Evolutionary conservation across 108 stramenopile species (phyloP).

Genomic region (Fragilaria radians): DNA sequence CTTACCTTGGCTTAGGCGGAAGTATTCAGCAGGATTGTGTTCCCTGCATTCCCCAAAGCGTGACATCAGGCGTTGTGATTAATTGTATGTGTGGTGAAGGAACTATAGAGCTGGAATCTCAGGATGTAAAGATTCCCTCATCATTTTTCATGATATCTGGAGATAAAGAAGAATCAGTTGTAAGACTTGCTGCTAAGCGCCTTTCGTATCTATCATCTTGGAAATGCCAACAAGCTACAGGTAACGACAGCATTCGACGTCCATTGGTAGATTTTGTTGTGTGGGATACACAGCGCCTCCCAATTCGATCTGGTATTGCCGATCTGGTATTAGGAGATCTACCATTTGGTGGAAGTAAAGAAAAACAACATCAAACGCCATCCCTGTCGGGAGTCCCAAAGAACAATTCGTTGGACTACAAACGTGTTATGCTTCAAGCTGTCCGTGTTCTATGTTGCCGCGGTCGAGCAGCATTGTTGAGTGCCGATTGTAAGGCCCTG

Average conservation of each 20-base stretch:
- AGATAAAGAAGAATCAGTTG: constrained; percentile 15
- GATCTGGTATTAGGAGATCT: constrained; percentile 34
- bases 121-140: constrained; percentile 1
- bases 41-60: not conserved
- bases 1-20: not conserved
- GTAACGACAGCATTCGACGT: not conserved
- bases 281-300: constrained; percentile 39
- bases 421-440: constrained; percentile 19
- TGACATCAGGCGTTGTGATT: constrained; percentile 8
- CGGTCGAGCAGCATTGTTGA: constrained; percentile 28
- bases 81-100: constrained; percentile 44
- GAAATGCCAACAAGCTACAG: not conserved
- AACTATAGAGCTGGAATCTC: constrained; percentile 35
- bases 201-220: constrained; percentile 3
- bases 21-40: not conserved
- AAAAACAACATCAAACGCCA: constrained; percentile 33
- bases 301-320: constrained; percentile 28
- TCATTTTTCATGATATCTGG: constrained; percentile 26
- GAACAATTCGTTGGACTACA: constrained; percentile 15
- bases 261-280: constrained; percentile 31
- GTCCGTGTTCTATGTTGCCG: constrained; percentile 10
- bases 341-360: constrained; percentile 30
- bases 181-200: constrained; percentile 6
- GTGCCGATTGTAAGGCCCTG: constrained; percentile 25
- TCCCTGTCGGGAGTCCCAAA: not conserved